Base-by-base conservation (phyloP, 306 rosid species). In the Leucaena leucocephala region DNA sequence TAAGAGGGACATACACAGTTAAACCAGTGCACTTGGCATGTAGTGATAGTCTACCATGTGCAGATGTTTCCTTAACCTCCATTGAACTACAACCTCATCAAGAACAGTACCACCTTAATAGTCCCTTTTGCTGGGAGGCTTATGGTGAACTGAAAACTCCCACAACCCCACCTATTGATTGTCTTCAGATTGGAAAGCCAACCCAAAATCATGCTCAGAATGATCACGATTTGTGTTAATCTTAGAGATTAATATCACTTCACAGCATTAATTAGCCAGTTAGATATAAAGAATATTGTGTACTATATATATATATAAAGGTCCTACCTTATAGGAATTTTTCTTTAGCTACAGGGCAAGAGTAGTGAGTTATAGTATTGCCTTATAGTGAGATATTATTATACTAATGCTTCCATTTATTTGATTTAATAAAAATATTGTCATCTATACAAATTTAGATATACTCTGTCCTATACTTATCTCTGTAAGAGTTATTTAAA, bases 1-100 rank as follows among this genome's bases (percentile, higher is more conserved):
- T 63, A 63, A 63, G 68, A 17, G 68, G 68, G 39, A 63, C 68
- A 13, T 63, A 12, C 43, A 90, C 92, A 11, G 97, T 89, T 74
- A 91, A 91, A 65, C 94, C 68, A 5, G 92, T 86, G 14, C 94
- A 91, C 80, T 88, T 91, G 16, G 97, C 97, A 74, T 91, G 94
- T 61, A 91, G 97, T 42, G 97, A 91, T 82, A 86, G 84, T 76
- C 84, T 88, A 50, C 97, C 97, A 11, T 91, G 97, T 38, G 79
- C 72, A 8, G 97, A 85, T 21, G 89, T 91, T 68, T 86, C 97
- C 19, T 85, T 91, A 55, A 91, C 84, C 35, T 72, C 85, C 57
- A 87, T 91, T 33, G 65, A 86, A 85, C 87, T 91, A 38, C 86
- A 82, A 70, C 97, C 94, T 35, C 9, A 77, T 61, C 97, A 89